Evolutionary conservation across 192 early-diverging fungal species (phyloP), one percentile per base, ranked within the genome.

Genomic region (Backusella morwellensis): DNA sequence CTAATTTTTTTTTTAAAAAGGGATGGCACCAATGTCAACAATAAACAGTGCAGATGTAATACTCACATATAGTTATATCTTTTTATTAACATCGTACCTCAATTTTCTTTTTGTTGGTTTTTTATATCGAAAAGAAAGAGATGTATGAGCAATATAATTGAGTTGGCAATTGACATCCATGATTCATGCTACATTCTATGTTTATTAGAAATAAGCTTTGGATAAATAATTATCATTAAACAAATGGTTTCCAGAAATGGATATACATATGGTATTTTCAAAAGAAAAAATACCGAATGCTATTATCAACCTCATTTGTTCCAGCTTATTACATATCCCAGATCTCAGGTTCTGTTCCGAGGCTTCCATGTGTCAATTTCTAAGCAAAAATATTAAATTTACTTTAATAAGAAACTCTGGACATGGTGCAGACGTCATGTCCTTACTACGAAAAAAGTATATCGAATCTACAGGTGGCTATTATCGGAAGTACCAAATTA

Each of bases 341-440:
- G 88, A 95, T 41, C 96, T 95, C 32, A 87, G 96, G 63, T 87
- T 99, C 9, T 94, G 93, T 35, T 89, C 96, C 6, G 93, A 95
- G 75, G 82, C 98, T 59, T 59, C 54, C 54, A 59, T 59, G 23
- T 59, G 54, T 59, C 54, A 59, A 59, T 59, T 59, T 59, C 54
- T 63, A 63, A 63, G 23, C 21, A 63, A 50, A 50, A 63, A 63
- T 29, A 63, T 63, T 63, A 63, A 59, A 87, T 98, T 72, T 97
- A 96, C 0, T 95, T 98, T 81, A 90, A 98, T 86, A 98, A 96
- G 14, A 97, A 97, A 75, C 92, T 95, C 1, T 96, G 96, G 80
- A 93, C 92, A 56, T 83, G 93, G 6, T 97, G 59, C 91, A 91
- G 66, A 94, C 92, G 14, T 96, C 94, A 76, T 94, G 95, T 12